A percentile compares a stretch with the other conserved stretches of the same genome.
Evolutionary conservation across 2,329 filamentous ascomycete species (phyloP).

Genomic region (Phaeosphaeria sp.): DNA sequence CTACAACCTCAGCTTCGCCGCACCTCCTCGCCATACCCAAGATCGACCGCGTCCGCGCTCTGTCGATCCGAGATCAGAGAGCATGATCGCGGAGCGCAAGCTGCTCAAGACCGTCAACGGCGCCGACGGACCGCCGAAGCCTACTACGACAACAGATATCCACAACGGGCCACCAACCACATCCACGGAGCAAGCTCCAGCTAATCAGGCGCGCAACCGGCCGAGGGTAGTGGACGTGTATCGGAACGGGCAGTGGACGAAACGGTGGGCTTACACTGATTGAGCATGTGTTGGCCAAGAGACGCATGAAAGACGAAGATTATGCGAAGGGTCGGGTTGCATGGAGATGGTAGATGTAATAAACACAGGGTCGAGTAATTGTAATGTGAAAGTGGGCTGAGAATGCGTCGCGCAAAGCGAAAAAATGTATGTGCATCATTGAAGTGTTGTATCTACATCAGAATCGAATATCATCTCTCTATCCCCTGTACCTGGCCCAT

Average conservation of each 20-base stretch:
- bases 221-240: neutral
- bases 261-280: neutral
- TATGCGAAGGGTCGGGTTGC: too few species aligned
- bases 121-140: too few species aligned
- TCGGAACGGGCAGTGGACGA: neutral
- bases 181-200: too few species aligned
- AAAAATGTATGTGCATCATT: slow-evolving; percentile 24
- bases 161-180: too few species aligned
- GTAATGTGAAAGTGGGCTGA: too few species aligned
- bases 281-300: too few species aligned
- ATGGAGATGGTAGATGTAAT: too few species aligned
- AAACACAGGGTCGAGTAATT: too few species aligned
- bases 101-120: too few species aligned
- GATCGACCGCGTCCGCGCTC: neutral
- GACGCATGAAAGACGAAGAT: too few species aligned
- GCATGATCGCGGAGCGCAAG: neutral
- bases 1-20: neutral
- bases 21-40: neutral
- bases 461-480: slow-evolving; percentile 27
- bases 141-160: too few species aligned
- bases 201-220: neutral
- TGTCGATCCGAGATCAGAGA: too few species aligned
- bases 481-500: neutral
- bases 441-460: slow-evolving; percentile 39
- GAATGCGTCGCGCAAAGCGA: slow-evolving; percentile 4